phyloP scores from a whole-genome alignment of 2,329 filamentous ascomycete genomes.

The Phyllosticta citrichinensis region DNA sequence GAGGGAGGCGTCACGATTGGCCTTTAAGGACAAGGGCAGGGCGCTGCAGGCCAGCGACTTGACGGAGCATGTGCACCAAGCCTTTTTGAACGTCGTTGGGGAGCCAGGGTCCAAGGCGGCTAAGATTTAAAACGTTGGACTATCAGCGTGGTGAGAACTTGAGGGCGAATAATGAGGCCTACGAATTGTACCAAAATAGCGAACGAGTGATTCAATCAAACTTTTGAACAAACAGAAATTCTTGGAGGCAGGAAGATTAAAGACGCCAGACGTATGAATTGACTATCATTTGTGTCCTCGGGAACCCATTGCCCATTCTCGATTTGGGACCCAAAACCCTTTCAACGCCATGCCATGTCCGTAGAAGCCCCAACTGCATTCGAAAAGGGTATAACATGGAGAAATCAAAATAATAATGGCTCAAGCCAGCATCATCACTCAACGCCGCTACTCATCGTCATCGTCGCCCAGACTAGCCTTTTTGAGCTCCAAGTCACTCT shows the following conservation, averaged over 20 bases:
- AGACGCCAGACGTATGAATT: background rate
- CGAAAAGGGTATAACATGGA: background rate
- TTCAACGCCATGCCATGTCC: background rate
- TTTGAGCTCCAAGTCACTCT: constrained; percentile 46
- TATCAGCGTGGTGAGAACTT: background rate
- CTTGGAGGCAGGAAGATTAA: background rate
- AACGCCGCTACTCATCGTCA: constrained; percentile 1
- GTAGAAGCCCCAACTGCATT: background rate
- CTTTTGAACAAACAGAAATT: background rate
- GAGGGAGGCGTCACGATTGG: constrained; percentile 77
- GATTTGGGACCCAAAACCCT: background rate
- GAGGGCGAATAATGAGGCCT: background rate
- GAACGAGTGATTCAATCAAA: background rate
- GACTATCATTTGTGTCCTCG: background rate
- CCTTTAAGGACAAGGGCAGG: constrained; percentile 76
- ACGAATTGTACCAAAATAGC: background rate
- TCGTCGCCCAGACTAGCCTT: constrained; percentile 24
- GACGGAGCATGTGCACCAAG: constrained; percentile 76
- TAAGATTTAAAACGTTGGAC: background rate
- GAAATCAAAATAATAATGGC: background rate
- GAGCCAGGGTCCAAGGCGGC: constrained; percentile 33
- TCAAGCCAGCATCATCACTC: background rate
- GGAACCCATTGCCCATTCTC: background rate
- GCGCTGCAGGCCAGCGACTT: constrained; percentile 88
- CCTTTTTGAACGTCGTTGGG: constrained; percentile 73